These are phyloP conservation scores for Trichoderma sp. DNA, from an alignment of 2,329 filamentous ascomycete genomes.

Conservation along the genomic window DNA sequence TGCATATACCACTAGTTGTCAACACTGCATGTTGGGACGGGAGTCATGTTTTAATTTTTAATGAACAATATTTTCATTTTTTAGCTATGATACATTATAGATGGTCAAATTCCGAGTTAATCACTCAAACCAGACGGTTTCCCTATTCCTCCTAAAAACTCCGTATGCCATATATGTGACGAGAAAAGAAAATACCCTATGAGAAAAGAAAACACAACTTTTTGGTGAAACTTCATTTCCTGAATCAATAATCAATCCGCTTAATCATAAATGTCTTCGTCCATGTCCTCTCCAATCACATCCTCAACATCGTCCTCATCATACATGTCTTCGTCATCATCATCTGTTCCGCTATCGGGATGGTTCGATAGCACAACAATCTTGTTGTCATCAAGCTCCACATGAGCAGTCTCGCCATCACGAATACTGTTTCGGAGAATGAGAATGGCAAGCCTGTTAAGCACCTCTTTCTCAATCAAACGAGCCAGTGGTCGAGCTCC, in stretches of 20 bases:
- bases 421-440: conserved; percentile 81
- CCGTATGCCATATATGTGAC: neutral
- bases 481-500: conserved; percentile 84
- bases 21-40: neutral
- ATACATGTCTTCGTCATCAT: conserved; percentile 70
- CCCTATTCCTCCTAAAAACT: neutral
- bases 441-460: conserved; percentile 88
- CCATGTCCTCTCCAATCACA: conserved; percentile 57
- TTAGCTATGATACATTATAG: neutral
- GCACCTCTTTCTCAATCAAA: conserved; percentile 94
- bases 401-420: conserved; percentile 79
- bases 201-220: neutral
- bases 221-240: neutral
- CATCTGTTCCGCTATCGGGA: conserved; percentile 54
- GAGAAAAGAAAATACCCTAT: neutral
- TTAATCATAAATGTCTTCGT: conserved; percentile 54
- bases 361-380: conserved; percentile 85
- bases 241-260: neutral
- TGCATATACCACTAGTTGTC: neutral
- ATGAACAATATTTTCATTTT: neutral
- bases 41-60: neutral
- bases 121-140: neutral
- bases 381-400: conserved; percentile 75
- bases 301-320: conserved; percentile 74
- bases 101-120: neutral